A percentile compares a stretch with the other conserved stretches of the same genome.
Evolutionary conservation across 345 rosid genomes (phyloP).

Genomic region (Aquilaria sinensis): DNA sequence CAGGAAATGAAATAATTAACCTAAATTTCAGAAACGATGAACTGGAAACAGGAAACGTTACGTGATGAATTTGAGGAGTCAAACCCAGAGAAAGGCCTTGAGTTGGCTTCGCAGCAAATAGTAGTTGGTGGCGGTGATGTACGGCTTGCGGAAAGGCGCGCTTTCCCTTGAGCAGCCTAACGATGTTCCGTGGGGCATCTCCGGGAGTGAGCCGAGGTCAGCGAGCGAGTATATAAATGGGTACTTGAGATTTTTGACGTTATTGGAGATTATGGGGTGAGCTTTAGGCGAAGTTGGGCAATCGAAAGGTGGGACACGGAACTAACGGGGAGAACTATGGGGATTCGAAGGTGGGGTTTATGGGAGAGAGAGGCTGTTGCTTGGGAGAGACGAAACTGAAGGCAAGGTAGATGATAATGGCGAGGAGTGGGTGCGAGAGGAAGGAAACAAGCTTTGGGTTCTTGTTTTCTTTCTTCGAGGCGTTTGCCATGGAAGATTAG

Average conservation of each 20-base stretch:
- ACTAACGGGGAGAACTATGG: neutral
- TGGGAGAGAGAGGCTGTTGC: conserved; percentile 7
- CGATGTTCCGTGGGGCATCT: conserved; percentile 57
- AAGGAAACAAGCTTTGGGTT: conserved; percentile 38
- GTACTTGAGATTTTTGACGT: conserved; percentile 71
- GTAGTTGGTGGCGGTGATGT: too few relatives aligned
- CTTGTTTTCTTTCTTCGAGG: conserved; percentile 56
- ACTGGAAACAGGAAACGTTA: too few relatives aligned
- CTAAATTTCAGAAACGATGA: too few relatives aligned
- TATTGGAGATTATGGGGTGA: conserved; percentile 78
- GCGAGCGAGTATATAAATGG: conserved; percentile 84
- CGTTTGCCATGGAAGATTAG: conserved; percentile 51
- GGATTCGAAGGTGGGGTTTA: neutral
- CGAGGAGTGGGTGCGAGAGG: conserved; percentile 34
- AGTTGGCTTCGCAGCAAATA: too few relatives aligned
- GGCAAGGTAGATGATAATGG: conserved; percentile 40
- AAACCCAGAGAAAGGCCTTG: too few relatives aligned
- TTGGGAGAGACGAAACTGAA: conserved; percentile 20
- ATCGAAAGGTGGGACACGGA: conserved; percentile 52
- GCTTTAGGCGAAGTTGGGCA: conserved; percentile 72
- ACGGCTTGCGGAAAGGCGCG: too few relatives aligned
- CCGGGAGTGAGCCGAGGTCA: conserved; percentile 87
- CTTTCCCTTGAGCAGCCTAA: too few relatives aligned
- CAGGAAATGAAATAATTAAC: too few relatives aligned
- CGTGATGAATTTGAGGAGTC: too few relatives aligned